Evolutionary conservation across 495 filamentous ascomycete species (phyloP).

Genomic region (Lophiotrema nucula): DNA sequence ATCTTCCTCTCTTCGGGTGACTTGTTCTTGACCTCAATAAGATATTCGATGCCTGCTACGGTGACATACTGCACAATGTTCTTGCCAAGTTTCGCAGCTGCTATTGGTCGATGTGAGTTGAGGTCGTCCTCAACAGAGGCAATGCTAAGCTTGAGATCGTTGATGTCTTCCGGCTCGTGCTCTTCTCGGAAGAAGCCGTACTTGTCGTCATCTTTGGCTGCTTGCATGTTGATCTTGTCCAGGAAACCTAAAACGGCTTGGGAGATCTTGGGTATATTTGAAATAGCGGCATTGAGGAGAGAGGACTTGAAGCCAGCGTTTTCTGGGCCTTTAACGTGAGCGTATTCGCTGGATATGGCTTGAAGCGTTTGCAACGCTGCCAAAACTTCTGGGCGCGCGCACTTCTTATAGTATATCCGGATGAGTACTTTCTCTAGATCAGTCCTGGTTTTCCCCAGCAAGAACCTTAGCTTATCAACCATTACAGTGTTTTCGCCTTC

Average conservation of each 20-base stretch:
- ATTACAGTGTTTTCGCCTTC: conserved; percentile 59
- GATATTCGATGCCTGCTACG: conserved; percentile 86
- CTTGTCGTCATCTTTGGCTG: conserved; percentile 84
- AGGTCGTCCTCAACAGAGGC: conserved; percentile 85
- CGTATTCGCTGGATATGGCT: conserved; percentile 71
- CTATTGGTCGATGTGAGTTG: conserved; percentile 67
- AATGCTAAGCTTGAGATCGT: conserved; percentile 86
- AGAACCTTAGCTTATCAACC: conserved; percentile 67
- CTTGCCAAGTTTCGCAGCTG: conserved; percentile 66
- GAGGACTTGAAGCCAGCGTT: conserved; percentile 73
- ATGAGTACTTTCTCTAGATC: conserved; percentile 92
- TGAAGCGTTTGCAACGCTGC: conserved; percentile 81
- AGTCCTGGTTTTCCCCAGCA: conserved; percentile 69
- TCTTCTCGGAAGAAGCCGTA: conserved; percentile 89
- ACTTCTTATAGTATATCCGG: conserved; percentile 85
- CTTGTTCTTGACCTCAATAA: conserved; percentile 86
- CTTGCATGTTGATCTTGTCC: conserved; percentile 80
- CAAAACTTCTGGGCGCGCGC: conserved; percentile 85
- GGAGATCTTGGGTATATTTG: conserved; percentile 71
- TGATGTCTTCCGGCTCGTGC: conserved; percentile 80
- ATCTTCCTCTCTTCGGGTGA: conserved; percentile 67
- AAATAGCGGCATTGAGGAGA: conserved; percentile 70
- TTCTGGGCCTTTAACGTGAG: conserved; percentile 58
- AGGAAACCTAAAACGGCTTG: conserved; percentile 69
- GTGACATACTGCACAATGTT: conserved; percentile 73